Base-by-base conservation (phyloP, 192 early-diverging fungal genomes). In the Oehlia diaphana region DNA sequence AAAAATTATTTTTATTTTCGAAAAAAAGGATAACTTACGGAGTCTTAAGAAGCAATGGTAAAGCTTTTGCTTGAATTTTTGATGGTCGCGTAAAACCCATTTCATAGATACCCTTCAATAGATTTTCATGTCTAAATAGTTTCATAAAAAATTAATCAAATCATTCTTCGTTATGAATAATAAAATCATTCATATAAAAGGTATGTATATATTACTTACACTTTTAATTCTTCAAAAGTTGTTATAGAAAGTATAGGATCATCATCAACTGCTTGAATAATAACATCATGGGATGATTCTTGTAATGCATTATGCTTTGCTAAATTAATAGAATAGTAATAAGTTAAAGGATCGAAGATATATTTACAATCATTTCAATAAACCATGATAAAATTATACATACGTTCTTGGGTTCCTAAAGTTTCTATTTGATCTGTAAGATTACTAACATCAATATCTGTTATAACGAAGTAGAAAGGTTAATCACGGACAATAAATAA, bases 31-130 rank as follows among this genome's bases (percentile, higher is more conserved):
- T 50, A 62, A 85, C 87, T n/a, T 86, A 90, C 84, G 97, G 97
- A 80, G 93, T 91, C 35, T 88, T 84, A 47, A 99, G 83, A 42
- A 99, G 87, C 72, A 99, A 78, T 2, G 97, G 97, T 9, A 99
- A 84, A 10, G 97, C 97, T 65, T 91, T 89, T 82, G 96, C 96
- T 86, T 99, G 97, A 83, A 99, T 98, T 82, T 97, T 97, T 21
- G 95, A 97, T 2, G 97, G 97, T 80, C 91, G 91, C 67, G 93
- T 89, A 82, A 96, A 99, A 66, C 93, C 93, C 96, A 97, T 96
- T 77, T 87, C 92, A 89, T 98, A 99, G 35, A 99, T 69, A 65
- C 96, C 96, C 83, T 97, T 96, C 70, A 98, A 88, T 61, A 99
- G 83, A 39, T 98, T 91, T 49, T 85, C 88, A 76, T 89, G 80